Evolutionary conservation across 2,329 filamentous ascomycete species (phyloP).

Genomic region (Monosporascus cannonballus): DNA sequence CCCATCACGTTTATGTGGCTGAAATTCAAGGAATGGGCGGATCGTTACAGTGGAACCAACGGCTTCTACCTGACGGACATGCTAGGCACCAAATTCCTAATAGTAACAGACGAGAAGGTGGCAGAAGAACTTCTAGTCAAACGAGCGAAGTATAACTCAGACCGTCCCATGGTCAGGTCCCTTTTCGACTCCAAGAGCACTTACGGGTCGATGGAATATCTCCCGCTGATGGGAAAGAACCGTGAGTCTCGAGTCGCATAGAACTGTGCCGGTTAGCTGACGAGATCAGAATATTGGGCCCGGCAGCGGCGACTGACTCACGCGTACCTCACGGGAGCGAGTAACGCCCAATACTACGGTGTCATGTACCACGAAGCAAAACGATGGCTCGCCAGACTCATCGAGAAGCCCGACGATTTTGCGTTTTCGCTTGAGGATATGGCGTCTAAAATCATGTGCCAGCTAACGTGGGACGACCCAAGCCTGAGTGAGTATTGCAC

Average conservation of each 20-base stretch:
- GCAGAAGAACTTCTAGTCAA: slow-evolving; percentile 48
- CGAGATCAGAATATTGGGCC: slow-evolving; percentile 43
- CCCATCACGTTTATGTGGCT: slow-evolving; percentile 46
- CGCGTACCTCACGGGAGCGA: slow-evolving; percentile 38
- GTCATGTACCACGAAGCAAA: slow-evolving; percentile 47
- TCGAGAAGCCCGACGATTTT: slow-evolving; percentile 45
- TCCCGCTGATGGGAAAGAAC: slow-evolving; percentile 51
- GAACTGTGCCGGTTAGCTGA: background rate
- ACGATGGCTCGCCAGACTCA: slow-evolving; percentile 42
- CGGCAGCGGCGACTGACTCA: slow-evolving; percentile 48
- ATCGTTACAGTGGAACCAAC: slow-evolving; percentile 21
- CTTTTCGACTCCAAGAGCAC: slow-evolving; percentile 49
- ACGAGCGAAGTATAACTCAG: slow-evolving; percentile 45
- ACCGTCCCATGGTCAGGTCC: slow-evolving; percentile 40
- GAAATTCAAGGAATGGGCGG: slow-evolving; percentile 40
- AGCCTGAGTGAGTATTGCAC: slow-evolving; percentile 41
- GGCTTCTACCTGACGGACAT: slow-evolving; percentile 30
- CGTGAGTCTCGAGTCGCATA: slow-evolving; percentile 28
- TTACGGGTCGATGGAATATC: slow-evolving; percentile 48
- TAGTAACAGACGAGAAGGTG: slow-evolving; percentile 45
- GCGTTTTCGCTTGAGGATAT: slow-evolving; percentile 47
- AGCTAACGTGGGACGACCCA: slow-evolving; percentile 47
- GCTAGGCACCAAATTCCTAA: slow-evolving; percentile 30
- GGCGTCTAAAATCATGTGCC: slow-evolving; percentile 51
- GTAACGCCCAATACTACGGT: slow-evolving; percentile 26